These are phyloP conservation scores for Akanthomyces lecanii DNA, from an alignment of 2,329 filamentous ascomycete genomes.

Conservation along the genomic window DNA sequence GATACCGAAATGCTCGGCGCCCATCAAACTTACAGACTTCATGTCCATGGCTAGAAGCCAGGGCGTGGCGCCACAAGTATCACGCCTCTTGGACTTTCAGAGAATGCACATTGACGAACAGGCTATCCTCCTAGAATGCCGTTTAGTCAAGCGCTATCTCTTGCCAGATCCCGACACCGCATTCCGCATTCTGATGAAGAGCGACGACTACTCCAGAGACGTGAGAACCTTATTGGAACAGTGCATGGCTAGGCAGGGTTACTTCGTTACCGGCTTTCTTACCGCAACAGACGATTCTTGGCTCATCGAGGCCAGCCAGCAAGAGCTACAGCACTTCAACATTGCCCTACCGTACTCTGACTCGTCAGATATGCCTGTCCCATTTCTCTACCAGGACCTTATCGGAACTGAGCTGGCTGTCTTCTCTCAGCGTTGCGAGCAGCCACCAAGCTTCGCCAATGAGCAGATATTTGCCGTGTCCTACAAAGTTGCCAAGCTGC, in stretches of 20 bases:
- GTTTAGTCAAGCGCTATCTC: conserved; percentile 11
- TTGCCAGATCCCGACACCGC: conserved; percentile 1
- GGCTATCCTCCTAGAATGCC: conserved; percentile 1
- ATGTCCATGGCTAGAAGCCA: conserved; percentile 8
- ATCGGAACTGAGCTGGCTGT: conserved; percentile 6
- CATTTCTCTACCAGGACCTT: conserved; percentile 15
- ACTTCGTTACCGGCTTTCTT: conserved; percentile 15
- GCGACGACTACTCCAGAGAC: conserved; percentile 8
- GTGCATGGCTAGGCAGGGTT: conserved; percentile 4
- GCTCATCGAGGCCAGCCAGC: conserved; percentile 5
- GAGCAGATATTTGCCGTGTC: conserved; percentile 16
- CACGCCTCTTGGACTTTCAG: not conserved
- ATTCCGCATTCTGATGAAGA: conserved; percentile 7
- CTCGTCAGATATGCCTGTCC: not conserved
- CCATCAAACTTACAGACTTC: conserved; percentile 5
- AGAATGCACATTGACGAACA: conserved; percentile 3
- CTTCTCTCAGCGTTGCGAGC: not conserved
- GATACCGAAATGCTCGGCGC: conserved; percentile 5
- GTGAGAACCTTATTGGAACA: conserved; percentile 2
- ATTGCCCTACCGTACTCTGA: conserved; percentile 6
- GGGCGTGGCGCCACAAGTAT: conserved; percentile 4
- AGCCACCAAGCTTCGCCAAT: not conserved
- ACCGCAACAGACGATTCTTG: conserved; percentile 12
- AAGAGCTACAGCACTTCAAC: conserved; percentile 8
- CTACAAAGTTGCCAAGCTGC: conserved; percentile 11